Evolutionary conservation across 2,329 filamentous ascomycete genomes (phyloP), one percentile per base, ranked within the genome.

Genomic region (Cyclaneusma minus): DNA sequence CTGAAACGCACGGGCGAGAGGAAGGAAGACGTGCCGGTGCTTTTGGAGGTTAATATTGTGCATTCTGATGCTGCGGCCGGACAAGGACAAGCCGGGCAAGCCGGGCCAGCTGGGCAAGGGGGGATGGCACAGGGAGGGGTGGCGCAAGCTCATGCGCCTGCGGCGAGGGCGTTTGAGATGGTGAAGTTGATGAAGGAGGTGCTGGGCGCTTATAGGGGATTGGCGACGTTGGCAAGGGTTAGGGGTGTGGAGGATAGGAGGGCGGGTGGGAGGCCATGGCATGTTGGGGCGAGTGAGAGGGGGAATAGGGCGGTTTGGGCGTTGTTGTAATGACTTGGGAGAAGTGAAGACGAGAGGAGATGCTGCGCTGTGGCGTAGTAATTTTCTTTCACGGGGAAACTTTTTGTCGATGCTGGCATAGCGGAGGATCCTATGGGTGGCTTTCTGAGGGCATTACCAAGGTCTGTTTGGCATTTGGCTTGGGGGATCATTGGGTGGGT

Each of bases 171-270:
- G n/a, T n/a, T n/a, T n/a, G n/a, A n/a, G n/a, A 58, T 62, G n/a
- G 73, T 36, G 80, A 85, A 43, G 55, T 54, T 82, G 12, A 47
- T 87, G 18, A 59, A 70, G 36, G 81, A 89, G 44, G 70, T 82
- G 46, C 44, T 89, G 30, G 62, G 56, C 16, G 68, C 74, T 46
- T 87, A 76, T 43, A 55, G 79, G 22, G 70, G 66, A 0, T 45
- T 89, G 34, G 73, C 71, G 0, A 68, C 78, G 11, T 45, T 89
- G 38, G 78, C 77, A 2, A 62, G 70, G 35, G 65, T 72, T 13
- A 66, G 75, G 33, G 77, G 70, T 1, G 55, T 74, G 41, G 55
- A 71, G 42, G 62, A 69, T 40, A 50, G 60, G 33, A 56, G 69
- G 28, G 60, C 54, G 25, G 69, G 73, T 42, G 60, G 71, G n/a